Evolutionary conservation across 495 filamentous ascomycete genomes (phyloP), one percentile per base, ranked within the genome.

Genomic region (Penicillium macrosclerotiorum): DNA sequence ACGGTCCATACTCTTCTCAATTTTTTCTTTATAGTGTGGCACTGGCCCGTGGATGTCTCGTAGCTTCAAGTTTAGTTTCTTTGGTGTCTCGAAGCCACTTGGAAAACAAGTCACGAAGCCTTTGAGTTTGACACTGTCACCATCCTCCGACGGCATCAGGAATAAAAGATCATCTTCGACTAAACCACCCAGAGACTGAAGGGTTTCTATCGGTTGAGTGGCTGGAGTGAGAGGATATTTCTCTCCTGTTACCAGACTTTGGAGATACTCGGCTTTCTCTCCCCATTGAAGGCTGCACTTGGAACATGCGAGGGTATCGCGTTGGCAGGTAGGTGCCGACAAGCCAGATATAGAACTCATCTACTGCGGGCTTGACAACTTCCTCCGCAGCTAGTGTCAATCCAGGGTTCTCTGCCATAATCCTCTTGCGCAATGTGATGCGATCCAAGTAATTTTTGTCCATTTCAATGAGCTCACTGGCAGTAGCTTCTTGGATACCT

Each of bases 161-260:
- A 92, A 63, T 18, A 89, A 76, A 57, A 90, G 73, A 51, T 92
- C 88, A 27, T 85, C 80, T 40, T 92, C 86, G 24, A 90, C 67
- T 31, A 77, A 77, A 26, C 69, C 65, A 36, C 75, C 78, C 12
- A 89, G 64, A n/a, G 68, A 66, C 5, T 64, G 37, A 5, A 89
- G 68, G 9, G 46, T 46, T 13, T 55, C 46, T 19, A 25, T 8
- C 1, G 46, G 37, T 2, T 44, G 17, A 3, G 37, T 24, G 2
- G 19, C 12, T 18, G 52, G 52, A 31, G 14, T 20, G 3, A 55
- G 9, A 5, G 40, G 20, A n/a, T 42, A 14, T n/a, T 45, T 37
- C 38, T 51, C 47, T n/a, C 34, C 25, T 18, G 42, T 50, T 6
- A 44, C 24, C 3, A 47, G 9, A 25, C 31, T 50, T 11, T 43